A percentile compares a stretch with the other conserved stretches of the same genome.
These are phyloP conservation scores for Typha latifolia DNA, from an alignment of 176 grass and related monocot species.

Conservation along the genomic window DNA sequence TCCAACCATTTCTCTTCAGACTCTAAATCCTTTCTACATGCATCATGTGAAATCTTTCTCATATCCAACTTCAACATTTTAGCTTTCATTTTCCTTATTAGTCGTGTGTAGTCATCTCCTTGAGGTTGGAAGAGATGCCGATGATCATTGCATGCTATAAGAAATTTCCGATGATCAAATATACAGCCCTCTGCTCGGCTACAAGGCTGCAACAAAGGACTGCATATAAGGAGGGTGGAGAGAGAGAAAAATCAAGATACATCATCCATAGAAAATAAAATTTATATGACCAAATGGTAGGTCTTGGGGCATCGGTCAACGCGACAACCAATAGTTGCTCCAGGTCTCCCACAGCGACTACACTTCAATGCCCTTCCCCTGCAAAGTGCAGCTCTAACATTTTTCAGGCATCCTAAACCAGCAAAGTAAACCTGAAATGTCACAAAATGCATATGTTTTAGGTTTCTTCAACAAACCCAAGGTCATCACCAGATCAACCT, in stretches of 20 bases:
- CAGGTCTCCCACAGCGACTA: slow-evolving; percentile 85
- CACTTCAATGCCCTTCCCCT: slow-evolving; percentile 93
- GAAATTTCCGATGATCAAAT: slow-evolving; percentile 98
- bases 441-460: slow-evolving; percentile 17
- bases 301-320: slow-evolving; percentile 93
- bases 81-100: slow-evolving; percentile 67
- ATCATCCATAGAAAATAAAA: slow-evolving; percentile 4
- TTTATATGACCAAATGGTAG: slow-evolving; percentile 79
- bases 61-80: slow-evolving; percentile 75
- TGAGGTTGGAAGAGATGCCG: slow-evolving; percentile 83
- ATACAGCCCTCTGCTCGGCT: slow-evolving; percentile 75
- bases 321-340: slow-evolving; percentile 89
- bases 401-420: slow-evolving; percentile 85
- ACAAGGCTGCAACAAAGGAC: slow-evolving; percentile 58
- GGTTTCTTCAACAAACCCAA: slow-evolving; percentile 4
- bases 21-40: slow-evolving; percentile 73
- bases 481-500: background rate
- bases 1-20: slow-evolving; percentile 98
- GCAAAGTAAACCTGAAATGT: slow-evolving; percentile 98
- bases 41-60: slow-evolving; percentile 69
- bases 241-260: slow-evolving; percentile 1
- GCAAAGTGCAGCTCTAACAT: slow-evolving; percentile 81
- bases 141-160: slow-evolving; percentile 93
- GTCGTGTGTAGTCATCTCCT: slow-evolving; percentile 50
- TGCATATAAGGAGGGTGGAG: slow-evolving; percentile 18